Conservation (phyloP, 2,329 filamentous ascomycete species). For the Ascochyta pisi region DNA sequence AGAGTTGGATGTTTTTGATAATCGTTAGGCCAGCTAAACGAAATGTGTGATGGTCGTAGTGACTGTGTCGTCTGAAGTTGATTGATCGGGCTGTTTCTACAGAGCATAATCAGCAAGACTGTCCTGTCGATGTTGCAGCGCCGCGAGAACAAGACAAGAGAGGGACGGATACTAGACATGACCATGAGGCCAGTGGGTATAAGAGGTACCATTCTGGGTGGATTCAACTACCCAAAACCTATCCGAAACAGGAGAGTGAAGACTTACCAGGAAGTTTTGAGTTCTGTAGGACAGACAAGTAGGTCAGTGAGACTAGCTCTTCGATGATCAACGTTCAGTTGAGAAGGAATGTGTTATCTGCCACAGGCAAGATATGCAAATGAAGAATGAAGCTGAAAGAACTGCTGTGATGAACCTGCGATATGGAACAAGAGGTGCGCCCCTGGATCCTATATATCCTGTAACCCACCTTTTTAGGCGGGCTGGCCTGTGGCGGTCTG, state of each 20-base stretch:
- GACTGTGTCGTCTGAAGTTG: slow-evolving; percentile 19
- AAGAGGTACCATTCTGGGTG: background rate
- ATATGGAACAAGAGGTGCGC: slow-evolving; percentile 28
- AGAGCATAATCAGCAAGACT: background rate
- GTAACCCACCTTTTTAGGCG: slow-evolving; percentile 21
- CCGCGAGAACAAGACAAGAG: background rate
- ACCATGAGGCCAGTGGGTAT: slow-evolving; percentile 6
- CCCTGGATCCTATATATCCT: slow-evolving; percentile 34
- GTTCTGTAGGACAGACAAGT: slow-evolving; percentile 4
- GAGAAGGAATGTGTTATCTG: slow-evolving; percentile 45
- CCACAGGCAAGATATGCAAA: slow-evolving; percentile 45
- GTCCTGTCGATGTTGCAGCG: background rate
- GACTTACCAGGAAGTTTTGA: slow-evolving; percentile 16
- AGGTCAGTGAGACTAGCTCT: slow-evolving; percentile 33
- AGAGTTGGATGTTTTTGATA: slow-evolving; percentile 25
- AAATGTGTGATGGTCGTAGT: slow-evolving; percentile 28
- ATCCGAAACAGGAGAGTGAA: slow-evolving; percentile 10
- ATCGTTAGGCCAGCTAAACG: slow-evolving; percentile 52
- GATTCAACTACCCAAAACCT: slow-evolving; percentile 1
- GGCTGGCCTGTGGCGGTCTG: slow-evolving; percentile 26
- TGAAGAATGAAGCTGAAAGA: slow-evolving; percentile 30
- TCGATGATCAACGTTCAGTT: slow-evolving; percentile 25
- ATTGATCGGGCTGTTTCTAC: slow-evolving; percentile 8
- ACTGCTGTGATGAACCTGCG: slow-evolving; percentile 33
- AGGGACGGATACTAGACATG: background rate